phyloP scores from a whole-genome alignment of 1,139 yeast species.

The Debaryomycetaceae sp. region DNA sequence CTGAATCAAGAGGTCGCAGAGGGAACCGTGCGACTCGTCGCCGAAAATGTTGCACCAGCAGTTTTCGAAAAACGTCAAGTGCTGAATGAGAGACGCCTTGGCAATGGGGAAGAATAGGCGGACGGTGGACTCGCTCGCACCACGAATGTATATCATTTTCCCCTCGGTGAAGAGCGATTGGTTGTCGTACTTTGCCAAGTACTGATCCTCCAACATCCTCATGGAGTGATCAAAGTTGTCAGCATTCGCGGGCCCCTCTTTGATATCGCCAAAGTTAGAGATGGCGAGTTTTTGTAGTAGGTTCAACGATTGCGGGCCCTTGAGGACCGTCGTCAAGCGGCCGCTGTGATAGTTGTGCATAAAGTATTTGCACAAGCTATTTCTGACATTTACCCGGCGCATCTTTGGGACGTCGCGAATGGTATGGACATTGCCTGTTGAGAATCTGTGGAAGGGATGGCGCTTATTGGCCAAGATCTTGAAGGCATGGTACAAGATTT shows the following conservation, averaged over 20 bases:
- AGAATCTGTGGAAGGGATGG: conserved; percentile 36
- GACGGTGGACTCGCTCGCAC: background rate
- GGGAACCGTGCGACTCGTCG: conserved; percentile 42
- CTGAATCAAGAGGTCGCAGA: conserved; percentile 19
- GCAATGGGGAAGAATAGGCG: conserved; percentile 1
- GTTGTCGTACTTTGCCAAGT: background rate
- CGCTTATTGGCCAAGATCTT: conserved; percentile 32
- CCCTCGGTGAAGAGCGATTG: background rate
- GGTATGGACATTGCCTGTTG: conserved; percentile 34
- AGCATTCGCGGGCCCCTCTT: background rate
- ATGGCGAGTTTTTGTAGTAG: conserved; percentile 40
- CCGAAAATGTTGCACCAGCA: conserved; percentile 54
- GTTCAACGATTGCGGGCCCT: conserved; percentile 56
- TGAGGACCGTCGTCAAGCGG: conserved; percentile 45
- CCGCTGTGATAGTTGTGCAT: conserved; percentile 17
- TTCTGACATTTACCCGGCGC: conserved; percentile 10
- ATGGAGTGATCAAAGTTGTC: too few relatives aligned
- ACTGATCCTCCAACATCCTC: background rate
- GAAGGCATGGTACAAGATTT: conserved; percentile 48
- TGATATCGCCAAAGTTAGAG: conserved; percentile 24
- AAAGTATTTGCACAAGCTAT: conserved; percentile 17
- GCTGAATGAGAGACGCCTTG: too few relatives aligned
- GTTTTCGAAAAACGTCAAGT: conserved; percentile 16
- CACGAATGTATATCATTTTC: conserved; percentile 3
- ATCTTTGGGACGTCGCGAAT: conserved; percentile 10